These are phyloP conservation scores for Botrytis pseudocinerea DNA, from an alignment of 2,329 filamentous ascomycete species.

Conservation along the genomic window DNA sequence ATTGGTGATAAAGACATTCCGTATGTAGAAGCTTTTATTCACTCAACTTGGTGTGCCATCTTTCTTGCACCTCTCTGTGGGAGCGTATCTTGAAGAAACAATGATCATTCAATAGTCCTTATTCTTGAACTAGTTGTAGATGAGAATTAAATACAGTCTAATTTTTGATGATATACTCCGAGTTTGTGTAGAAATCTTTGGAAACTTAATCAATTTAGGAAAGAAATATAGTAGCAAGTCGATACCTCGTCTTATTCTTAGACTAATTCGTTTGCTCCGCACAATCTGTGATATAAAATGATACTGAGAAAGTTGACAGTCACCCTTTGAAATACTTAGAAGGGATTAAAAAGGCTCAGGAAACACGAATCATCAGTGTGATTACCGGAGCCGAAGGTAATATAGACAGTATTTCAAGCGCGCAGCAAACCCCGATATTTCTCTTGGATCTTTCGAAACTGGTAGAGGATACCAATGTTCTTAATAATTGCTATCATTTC, in stretches of 20 bases:
- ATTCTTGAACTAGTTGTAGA: too few species aligned
- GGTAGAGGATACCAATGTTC: neutral
- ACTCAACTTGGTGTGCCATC: neutral
- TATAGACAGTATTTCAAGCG: too few species aligned
- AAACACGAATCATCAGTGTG: neutral
- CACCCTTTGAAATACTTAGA: neutral
- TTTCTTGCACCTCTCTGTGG: neutral
- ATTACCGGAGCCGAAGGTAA: accelerated
- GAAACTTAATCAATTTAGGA: neutral
- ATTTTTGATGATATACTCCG: neutral
- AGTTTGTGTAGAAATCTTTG: neutral
- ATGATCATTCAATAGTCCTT: neutral
- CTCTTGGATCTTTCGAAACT: neutral
- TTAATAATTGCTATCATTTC: neutral
- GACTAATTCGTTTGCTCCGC: neutral
- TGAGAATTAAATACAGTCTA: neutral
- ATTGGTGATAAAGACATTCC: neutral
- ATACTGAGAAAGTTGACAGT: neutral
- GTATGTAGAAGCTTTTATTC: neutral
- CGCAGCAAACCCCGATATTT: too few species aligned
- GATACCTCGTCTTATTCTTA: neutral
- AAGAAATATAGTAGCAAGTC: neutral
- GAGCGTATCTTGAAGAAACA: neutral
- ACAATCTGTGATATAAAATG: neutral
- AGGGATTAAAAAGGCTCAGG: neutral